These are phyloP conservation scores for Diplodia corticola DNA, from an alignment of 2,329 filamentous ascomycete species.

Conservation along the genomic window DNA sequence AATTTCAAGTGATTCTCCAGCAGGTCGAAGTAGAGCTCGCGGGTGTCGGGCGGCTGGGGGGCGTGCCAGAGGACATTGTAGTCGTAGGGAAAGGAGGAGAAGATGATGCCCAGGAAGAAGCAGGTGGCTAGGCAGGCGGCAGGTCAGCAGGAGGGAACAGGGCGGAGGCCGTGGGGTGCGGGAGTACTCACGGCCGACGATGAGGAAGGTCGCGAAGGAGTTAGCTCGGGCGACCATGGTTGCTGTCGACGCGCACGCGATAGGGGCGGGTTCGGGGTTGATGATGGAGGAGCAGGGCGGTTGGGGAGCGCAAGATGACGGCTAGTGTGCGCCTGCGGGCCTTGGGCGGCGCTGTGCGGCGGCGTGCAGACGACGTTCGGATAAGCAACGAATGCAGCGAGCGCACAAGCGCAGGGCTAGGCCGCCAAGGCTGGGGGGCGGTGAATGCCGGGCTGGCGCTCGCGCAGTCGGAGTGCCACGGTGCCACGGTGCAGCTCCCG, in stretches of 20 bases:
- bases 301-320: neutral
- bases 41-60: constrained; percentile 52
- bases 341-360: neutral
- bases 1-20: constrained; percentile 89
- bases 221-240: constrained; percentile 30
- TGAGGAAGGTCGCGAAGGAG: constrained; percentile 95
- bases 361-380: constrained; percentile 10
- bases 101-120: constrained; percentile 98
- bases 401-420: neutral
- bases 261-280: neutral
- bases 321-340: constrained; percentile 3
- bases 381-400: constrained; percentile 7
- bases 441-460: too few species aligned
- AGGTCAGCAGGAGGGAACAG: constrained; percentile 18
- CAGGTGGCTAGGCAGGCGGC: constrained; percentile 59
- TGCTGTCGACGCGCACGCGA: neutral
- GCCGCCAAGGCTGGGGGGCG: neutral
- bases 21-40: constrained; percentile 72
- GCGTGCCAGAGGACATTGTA: constrained; percentile 83
- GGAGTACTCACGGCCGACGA: constrained; percentile 78
- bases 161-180: constrained; percentile 23
- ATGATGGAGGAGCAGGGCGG: neutral
- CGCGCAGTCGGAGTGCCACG: too few species aligned
- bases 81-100: constrained; percentile 95
- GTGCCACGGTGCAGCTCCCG: too few species aligned